Base-by-base conservation (phyloP, 257 asterid species). In the Plantago elongata region DNA sequence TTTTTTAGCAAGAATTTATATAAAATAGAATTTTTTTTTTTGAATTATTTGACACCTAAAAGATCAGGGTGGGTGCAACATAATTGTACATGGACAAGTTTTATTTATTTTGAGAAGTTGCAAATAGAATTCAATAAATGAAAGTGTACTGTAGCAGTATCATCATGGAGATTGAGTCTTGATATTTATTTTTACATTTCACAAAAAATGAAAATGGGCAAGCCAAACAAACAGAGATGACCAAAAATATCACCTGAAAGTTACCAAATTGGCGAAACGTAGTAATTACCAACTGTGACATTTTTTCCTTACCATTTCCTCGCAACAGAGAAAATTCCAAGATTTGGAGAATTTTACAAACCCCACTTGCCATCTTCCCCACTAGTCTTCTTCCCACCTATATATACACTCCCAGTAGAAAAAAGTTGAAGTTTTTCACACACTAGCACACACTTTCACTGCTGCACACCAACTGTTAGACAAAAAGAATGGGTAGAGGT, bases 401-500 rank as follows among this genome's bases (percentile, higher is more conserved):
- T 38, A 57, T 38, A 57, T 18, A 47, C 12, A 46, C 45, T 22
- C 29, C n/a, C 66, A 30, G 30, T 37, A 29, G 46, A 3, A 34
- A 34, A 34, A 34, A 34, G 40, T 34, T 34, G 40, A 4, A 34
- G 5, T 34, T 48, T 34, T 57, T 61, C 38, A 17, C 18, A 18
- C 57, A n/a, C 45, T 54, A 34, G 16, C 40, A 46, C 47, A 73
- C 27, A 69, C 48, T 61, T 11, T 38, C 38, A 69, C 51, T 40
- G 17, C 29, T 54, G 7, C 42, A 54, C 43, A 9, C 15, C 9
- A 15, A 10, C 12, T 43, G 27, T 27, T 9, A 11, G 6, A 57
- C 27, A 34, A 9, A 58, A 40, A 9, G 27, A 43, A 54, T 91
- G 98, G 98, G 98, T 55, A 85, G 98, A 78, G 98, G 98, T 7